Base-by-base conservation (phyloP, 805 yeast species). In the Metschnikowia continentalis region DNA sequence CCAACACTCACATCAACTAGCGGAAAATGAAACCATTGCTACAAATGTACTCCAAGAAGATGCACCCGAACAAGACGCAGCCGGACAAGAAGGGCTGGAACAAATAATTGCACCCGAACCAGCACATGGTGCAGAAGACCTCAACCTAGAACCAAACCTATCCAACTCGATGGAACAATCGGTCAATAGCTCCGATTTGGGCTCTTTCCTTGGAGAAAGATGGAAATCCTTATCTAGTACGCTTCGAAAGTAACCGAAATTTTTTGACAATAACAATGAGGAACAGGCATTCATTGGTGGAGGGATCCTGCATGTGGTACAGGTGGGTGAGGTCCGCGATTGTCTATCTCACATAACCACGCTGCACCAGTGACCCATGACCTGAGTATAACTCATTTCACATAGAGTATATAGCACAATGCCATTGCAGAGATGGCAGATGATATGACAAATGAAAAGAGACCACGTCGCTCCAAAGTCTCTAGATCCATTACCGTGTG, bases 401-500 rank as follows among this genome's bases (percentile, higher is more conserved):
- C 17, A 4, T 15, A 14, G 3, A 42, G 22, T 40, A 26, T 26
- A 33, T 32, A 10, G 22, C 35, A 32, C 46, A 14, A 20, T 20
- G 46, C 46, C 15, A 8, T 8, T 20, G 36, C 37, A 35, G 40
- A 35, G 20, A 43, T 40, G 42, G 49, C 23, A 5, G 20, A 30
- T 17, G 38, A 6, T 15, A 40, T 19, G 13, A 41, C 11, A 10
- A 10, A 19, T 8, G 20, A 40, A 22, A 32, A 32, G 15, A 17
- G 20, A 23, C 17, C 22, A 3, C n/a, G 20, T 10, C 37, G 45
- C 23, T 39, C 33, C 32, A 39, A 41, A 23, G 32, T 23, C 20
- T 35, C 33, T 15, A 35, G 61, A 17, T 44, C 51, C 14, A 55
- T 58, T 22, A 56, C 60, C 6, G 60, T 58, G 32, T 59, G 62